These are phyloP conservation scores for Cyclospora cayetanensis DNA, from an alignment of 169 alveolate species.

Conservation along the genomic window DNA sequence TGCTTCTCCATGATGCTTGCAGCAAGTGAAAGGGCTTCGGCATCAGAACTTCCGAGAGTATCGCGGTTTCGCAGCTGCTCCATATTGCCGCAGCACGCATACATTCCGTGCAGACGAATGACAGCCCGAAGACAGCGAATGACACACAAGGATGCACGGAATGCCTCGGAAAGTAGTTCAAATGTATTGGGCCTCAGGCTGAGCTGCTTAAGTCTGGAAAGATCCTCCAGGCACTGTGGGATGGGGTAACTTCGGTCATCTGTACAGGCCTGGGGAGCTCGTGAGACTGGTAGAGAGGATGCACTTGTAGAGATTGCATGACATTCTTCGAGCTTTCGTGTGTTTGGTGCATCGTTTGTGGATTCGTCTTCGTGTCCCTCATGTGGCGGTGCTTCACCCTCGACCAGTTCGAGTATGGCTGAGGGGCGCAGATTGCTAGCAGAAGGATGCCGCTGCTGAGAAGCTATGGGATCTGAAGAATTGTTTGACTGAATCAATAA, in stretches of 20 bases:
- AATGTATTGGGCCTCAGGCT: not conserved
- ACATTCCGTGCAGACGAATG: not conserved
- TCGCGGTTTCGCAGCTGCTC: not conserved
- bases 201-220: not conserved
- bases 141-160: conserved; percentile 26
- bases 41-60: not conserved
- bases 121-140: conserved; percentile 12
- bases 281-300: too few relatives aligned
- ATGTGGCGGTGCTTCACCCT: too few relatives aligned
- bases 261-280: too few relatives aligned
- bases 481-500: not conserved
- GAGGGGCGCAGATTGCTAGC: not conserved
- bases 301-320: too few relatives aligned
- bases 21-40: not conserved
- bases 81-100: not conserved
- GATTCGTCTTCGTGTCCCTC: too few relatives aligned
- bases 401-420: too few relatives aligned
- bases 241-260: too few relatives aligned
- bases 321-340: too few relatives aligned
- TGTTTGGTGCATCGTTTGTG: too few relatives aligned
- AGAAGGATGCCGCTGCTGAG: not conserved
- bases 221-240: not conserved
- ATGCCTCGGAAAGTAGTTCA: conserved; percentile 15
- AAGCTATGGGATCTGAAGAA: not conserved
- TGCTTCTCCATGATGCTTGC: not conserved